These are phyloP conservation scores for Schizophyllum amplum DNA, from an alignment of 1,284 basidiomycete genomes.

Conservation along the genomic window DNA sequence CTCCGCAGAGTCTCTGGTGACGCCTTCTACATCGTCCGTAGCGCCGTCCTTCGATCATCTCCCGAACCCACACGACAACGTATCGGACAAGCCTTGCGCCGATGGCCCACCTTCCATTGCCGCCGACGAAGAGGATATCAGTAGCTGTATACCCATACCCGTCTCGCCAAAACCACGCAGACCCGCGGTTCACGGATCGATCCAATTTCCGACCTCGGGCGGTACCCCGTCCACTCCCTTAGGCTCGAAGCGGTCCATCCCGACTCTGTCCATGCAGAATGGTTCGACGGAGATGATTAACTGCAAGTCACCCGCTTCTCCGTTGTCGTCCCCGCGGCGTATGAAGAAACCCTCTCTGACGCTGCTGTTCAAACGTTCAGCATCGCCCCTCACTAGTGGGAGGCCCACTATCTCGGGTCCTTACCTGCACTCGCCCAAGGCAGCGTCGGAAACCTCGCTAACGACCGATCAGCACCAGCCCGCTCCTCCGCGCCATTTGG, in stretches of 20 bases:
- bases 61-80: constrained; percentile 11
- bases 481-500: constrained; percentile 31
- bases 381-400: constrained; percentile 24
- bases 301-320: constrained; percentile 14
- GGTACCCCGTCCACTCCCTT: constrained; percentile 18
- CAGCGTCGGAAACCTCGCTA: constrained; percentile 36
- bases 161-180: constrained; percentile 2
- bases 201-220: constrained; percentile 28
- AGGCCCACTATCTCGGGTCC: constrained; percentile 23
- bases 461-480: constrained; percentile 37
- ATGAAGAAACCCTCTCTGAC: constrained; percentile 50
- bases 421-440: constrained; percentile 22
- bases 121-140: background rate
- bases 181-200: constrained; percentile 15
- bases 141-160: constrained; percentile 16
- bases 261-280: constrained; percentile 32
- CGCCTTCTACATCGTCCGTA: constrained; percentile 31
- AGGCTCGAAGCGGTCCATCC: constrained; percentile 29
- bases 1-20: constrained; percentile 36
- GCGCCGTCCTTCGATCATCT: constrained; percentile 30
- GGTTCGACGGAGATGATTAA: constrained; percentile 19
- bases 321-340: constrained; percentile 21
- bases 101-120: background rate
- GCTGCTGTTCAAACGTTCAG: constrained; percentile 42
- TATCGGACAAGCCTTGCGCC: background rate